Evolutionary conservation across 1,139 yeast species (phyloP), one percentile per base, ranked within the genome.

Genomic region (Yamadazyma sp.): DNA sequence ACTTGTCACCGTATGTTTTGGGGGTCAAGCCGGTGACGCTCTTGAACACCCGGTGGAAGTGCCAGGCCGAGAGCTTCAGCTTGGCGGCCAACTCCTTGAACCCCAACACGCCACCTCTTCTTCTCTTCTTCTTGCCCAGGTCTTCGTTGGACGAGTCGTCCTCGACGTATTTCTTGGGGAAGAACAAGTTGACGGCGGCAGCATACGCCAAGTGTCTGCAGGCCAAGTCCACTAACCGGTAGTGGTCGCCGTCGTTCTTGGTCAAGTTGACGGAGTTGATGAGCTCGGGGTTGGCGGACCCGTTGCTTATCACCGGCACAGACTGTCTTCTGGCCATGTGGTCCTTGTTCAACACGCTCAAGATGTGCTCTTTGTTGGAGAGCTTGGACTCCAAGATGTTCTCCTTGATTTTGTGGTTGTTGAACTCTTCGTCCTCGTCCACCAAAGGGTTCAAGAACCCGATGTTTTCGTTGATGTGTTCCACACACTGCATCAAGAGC

Each of bases 1-100:
- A 86, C 49, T 83, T 83, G 56, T 87, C 95, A 38, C 96, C 96
- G 53, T 87, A 87, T 5, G 87, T 84, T 65, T 87, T 86, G 27
- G 95, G 95, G 0, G 96, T 87, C 46, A 87, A 73, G 1, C 92
- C 91, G 12, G 95, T 85, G 42, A 87, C 88, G 31, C 84, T 78
- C 60, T 88, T 83, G 67, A 87, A 87, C 26, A 87, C 95, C 40
- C 96, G 70, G 66, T 87, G 96, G 61, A 87, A 87, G 63, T 87
- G 96, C 96, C 96, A 87, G n/a, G 96, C 95, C 17, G 87, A 79
- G 43, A 87, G 73, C 49, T 84, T 86, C 10, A 91, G 83, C 56
- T 87, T 85, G 14, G 88, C 83, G 6, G 95, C 96, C 56, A 87
- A 72, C 59, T 87, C 96, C 60, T 87, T 86, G 64, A 87, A 87